Conservation (phyloP, 768 basidiomycete species). For the Lactarius hatsudake region DNA sequence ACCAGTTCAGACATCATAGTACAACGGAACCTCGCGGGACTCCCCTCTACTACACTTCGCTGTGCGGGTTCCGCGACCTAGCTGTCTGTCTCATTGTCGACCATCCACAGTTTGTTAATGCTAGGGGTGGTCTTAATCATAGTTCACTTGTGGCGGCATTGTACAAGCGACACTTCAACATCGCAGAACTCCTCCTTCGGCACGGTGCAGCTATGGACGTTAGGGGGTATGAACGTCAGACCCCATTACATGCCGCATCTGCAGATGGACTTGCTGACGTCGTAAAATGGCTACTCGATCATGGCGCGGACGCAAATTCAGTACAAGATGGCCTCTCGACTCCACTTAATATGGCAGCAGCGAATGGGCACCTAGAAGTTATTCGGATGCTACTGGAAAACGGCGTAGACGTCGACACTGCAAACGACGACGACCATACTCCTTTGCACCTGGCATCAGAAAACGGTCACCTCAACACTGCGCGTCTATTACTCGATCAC, state of each 20-base stretch:
- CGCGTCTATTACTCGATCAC: neutral
- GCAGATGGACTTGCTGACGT: neutral
- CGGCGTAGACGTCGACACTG: neutral
- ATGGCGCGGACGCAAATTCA: neutral
- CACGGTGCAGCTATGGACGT: no score
- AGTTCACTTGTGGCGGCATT: neutral
- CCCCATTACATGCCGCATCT: neutral
- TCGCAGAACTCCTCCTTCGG: neutral
- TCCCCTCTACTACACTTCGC: slow-evolving; percentile 1
- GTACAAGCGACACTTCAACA: neutral
- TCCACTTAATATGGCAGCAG: neutral
- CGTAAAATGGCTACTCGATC: neutral
- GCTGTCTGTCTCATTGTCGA: no score
- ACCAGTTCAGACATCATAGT: no score
- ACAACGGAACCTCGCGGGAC: no score
- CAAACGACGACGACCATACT: neutral
- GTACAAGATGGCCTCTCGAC: neutral
- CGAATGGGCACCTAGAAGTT: neutral
- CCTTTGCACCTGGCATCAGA: neutral
- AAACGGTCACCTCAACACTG: neutral
- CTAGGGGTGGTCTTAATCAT: neutral
- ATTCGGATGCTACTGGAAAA: neutral
- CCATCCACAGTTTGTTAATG: neutral
- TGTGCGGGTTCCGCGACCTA: no score
- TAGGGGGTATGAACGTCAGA: neutral